Base-by-base conservation (phyloP, 768 basidiomycete species). In the Podaxis carcinomalis region DNA sequence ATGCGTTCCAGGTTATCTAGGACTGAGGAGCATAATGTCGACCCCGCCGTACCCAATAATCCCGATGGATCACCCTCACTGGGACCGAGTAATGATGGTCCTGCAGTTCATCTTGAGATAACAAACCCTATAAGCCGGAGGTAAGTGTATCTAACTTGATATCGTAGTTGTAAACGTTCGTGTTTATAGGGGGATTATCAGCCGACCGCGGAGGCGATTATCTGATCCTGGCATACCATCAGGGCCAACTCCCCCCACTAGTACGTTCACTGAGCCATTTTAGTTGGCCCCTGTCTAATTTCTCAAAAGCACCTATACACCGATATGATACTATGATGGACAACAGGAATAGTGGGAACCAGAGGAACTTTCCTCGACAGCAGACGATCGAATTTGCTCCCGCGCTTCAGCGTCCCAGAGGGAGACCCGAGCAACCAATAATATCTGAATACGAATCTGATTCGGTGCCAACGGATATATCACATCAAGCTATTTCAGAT, bases 331-430 rank as follows among this genome's bases (percentile, higher is more conserved):
- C 78, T 5, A 64, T 75, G 39, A 70, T 59, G n/a, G 67, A 66
- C 44, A 65, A 51, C 13, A 70, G 59, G 10, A 64, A 66, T 36
- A 63, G 51, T n/a, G 60, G 64, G 9, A 52, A 59, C 21, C 62
- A 67, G 4, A 68, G 68, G 50, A 62, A 62, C 7, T 75, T 78
- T 47, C 73, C 72, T 49, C 74, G 77, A 7, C 74, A 77, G 13
- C 77, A 77, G 64, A 79, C 77, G 0, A 72, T 79, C 3, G 77
- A 78, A 51, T 78, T 77, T 61, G 71, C 71, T 70, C 67, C 78
- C 66, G 63, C 67, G 19, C 61, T 69, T 9, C 70, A 65, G 51
- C 74, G 74, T 51, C 72, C 59, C 27, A 53, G 67, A 54, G 66
- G 58, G 51, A 69, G 68, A 63, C 63, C 57, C 62, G 61, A 56